Evolutionary conservation across 2,329 filamentous ascomycete species (phyloP).

Genomic region (Microsporum ferrugineum): DNA sequence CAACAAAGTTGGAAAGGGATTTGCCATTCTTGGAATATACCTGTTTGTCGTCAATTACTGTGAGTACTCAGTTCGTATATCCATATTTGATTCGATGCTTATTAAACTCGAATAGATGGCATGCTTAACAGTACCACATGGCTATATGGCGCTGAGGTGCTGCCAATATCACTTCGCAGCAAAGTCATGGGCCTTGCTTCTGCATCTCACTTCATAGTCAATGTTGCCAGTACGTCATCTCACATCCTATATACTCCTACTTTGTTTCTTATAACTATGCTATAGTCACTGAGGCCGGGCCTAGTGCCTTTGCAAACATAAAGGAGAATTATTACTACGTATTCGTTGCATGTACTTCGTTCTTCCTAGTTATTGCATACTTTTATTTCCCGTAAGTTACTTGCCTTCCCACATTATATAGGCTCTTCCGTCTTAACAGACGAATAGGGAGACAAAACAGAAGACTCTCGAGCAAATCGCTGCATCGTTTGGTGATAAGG

Average conservation of each 20-base stretch:
- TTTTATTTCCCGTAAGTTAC: constrained; percentile 42
- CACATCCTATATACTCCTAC: neutral
- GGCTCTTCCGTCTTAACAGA: neutral
- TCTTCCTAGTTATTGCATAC: constrained; percentile 44
- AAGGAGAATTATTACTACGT: constrained; percentile 52
- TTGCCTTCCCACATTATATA: neutral
- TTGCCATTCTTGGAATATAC: constrained; percentile 49
- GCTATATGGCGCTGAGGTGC: constrained; percentile 46
- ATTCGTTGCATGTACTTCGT: constrained; percentile 42
- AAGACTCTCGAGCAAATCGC: constrained; percentile 42
- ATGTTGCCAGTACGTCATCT: constrained; percentile 35
- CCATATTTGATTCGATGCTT: neutral
- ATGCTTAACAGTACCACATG: constrained; percentile 46
- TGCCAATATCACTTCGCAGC: constrained; percentile 43
- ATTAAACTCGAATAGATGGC: constrained; percentile 27
- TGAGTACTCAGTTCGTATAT: constrained; percentile 21
- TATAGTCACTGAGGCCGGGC: constrained; percentile 42
- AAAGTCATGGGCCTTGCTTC: constrained; percentile 47
- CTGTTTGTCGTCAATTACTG: constrained; percentile 47
- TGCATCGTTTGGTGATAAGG: constrained; percentile 38
- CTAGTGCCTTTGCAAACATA: constrained; percentile 46
- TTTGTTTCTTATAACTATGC: neutral
- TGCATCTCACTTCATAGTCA: constrained; percentile 45
- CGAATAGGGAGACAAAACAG: constrained; percentile 35
- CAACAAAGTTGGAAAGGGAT: constrained; percentile 47